Evolutionary conservation across 805 yeast species (phyloP).

Genomic region (Pichia cabralensis): DNA sequence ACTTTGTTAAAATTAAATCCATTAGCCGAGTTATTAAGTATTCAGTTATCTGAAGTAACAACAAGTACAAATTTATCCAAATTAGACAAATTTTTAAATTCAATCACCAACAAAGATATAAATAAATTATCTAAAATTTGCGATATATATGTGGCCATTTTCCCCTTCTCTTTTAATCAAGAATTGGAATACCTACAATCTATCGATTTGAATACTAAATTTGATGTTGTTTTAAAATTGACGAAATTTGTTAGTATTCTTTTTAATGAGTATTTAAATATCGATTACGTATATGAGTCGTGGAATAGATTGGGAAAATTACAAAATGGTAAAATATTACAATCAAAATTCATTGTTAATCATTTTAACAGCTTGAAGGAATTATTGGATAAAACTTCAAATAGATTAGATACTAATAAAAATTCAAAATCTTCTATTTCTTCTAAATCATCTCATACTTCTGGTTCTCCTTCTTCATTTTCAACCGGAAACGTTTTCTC

Average conservation of each 20-base stretch:
- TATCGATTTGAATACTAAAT: slow-evolving; percentile 8
- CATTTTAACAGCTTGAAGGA: slow-evolving; percentile 21
- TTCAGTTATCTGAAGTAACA: slow-evolving; percentile 35
- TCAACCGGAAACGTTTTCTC: too few relatives aligned
- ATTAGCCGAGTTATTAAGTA: slow-evolving; percentile 44
- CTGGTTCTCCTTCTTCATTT: too few relatives aligned
- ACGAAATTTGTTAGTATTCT: slow-evolving; percentile 18
- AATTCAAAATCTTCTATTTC: too few relatives aligned
- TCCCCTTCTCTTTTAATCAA: slow-evolving; percentile 22
- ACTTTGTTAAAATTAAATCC: slow-evolving; percentile 46
- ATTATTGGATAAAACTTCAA: slow-evolving; percentile 1
- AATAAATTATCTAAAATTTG: background rate
- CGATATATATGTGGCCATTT: slow-evolving; percentile 22
- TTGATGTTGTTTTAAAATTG: slow-evolving; percentile 7
- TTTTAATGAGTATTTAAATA: slow-evolving; percentile 19
- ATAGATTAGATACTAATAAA: too few relatives aligned
- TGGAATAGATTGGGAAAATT: slow-evolving; percentile 24
- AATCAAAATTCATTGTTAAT: slow-evolving; percentile 21
- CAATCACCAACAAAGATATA: slow-evolving; percentile 1
- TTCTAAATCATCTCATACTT: too few relatives aligned
- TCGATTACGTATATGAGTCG: slow-evolving; percentile 18
- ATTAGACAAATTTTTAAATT: slow-evolving; percentile 11
- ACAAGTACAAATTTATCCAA: slow-evolving; percentile 20
- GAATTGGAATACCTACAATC: slow-evolving; percentile 13
- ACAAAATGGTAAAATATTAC: slow-evolving; percentile 15